phyloP scores from a whole-genome alignment of 805 yeast genomes.

The Myxozyma kluyveri region DNA sequence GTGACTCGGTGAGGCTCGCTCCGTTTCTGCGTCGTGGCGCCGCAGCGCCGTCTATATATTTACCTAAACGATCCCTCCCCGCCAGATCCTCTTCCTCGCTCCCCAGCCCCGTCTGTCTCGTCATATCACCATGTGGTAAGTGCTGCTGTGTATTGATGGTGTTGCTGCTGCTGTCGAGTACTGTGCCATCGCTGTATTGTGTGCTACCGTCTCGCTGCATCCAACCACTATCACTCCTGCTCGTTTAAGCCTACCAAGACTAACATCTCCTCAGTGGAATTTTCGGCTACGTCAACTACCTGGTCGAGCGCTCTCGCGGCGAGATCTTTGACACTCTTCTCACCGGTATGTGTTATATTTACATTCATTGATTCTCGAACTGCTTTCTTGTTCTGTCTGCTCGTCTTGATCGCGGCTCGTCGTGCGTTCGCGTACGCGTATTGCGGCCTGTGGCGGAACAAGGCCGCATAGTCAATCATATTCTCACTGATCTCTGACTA shows the following conservation, averaged over 20 bases:
- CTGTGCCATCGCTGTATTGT: too few relatives aligned
- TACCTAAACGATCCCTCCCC: background rate
- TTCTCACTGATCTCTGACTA: too few relatives aligned
- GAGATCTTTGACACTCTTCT: conserved; percentile 85
- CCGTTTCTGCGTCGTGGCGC: too few relatives aligned
- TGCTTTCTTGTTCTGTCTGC: background rate
- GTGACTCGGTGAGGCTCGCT: too few relatives aligned
- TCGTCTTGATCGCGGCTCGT: too few relatives aligned
- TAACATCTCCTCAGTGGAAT: conserved; percentile 64
- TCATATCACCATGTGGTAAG: conserved; percentile 11
- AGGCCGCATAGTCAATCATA: too few relatives aligned
- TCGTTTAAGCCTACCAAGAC: too few relatives aligned
- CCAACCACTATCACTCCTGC: too few relatives aligned
- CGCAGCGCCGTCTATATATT: background rate
- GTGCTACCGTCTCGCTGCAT: background rate
- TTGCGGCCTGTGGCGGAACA: too few relatives aligned
- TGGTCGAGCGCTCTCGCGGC: conserved; percentile 87
- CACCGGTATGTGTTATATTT: conserved; percentile 78
- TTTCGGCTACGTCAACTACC: conserved; percentile 94
- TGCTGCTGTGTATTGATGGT: background rate
- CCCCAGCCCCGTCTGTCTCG: background rate
- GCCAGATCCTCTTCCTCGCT: background rate
- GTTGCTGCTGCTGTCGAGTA: background rate
- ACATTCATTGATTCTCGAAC: too few relatives aligned
- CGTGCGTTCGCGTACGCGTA: too few relatives aligned